Base-by-base conservation (phyloP, 257 asterid species). In the Phtheirospermum japonicum region DNA sequence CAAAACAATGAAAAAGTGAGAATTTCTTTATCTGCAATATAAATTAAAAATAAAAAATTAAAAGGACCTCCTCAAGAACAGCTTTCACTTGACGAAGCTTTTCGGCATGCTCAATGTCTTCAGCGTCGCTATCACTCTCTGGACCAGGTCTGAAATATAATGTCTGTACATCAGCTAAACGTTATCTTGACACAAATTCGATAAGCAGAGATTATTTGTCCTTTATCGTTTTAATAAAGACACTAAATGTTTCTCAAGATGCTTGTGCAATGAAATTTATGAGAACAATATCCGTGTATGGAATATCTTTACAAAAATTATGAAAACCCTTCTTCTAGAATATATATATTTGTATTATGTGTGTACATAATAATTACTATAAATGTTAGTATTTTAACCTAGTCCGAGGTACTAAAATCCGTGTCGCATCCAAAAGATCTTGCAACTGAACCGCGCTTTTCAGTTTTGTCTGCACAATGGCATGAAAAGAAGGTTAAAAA, bases 31-130 rank as follows among this genome's bases (percentile, higher is more conserved):
- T 70, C 52, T 31, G 40, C 19, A 23, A 61, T 31, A 17, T 6
- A 49, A 12, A 63, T 16, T 59, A 57, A 50, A 19, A n/a, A n/a
- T n/a, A 50, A 43, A 53, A 49, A 42, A 18, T 60, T 43, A 20
- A 65, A 76, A 50, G 40, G 78, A 93, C 99, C 96, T 93, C 99
- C 83, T 93, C 99, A 73, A 93, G 99, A 73, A 93, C 99, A 34
- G 99, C 99, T 80, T 93, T 93, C 83, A 93, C 99, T 85, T 85
- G 99, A 49, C 99, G 99, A 73, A 93, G 97, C 84, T 93, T 93
- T 76, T 93, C 99, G 67, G 99, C 94, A 75, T 93, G 99, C 81
- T 93, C 99, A 31, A 77, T 67, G 59, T 87, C 97, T 64, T 93
- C 99, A 49, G 97, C 96, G 80, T 93, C 99, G 64, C 96, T 89